phyloP scores from a whole-genome alignment of 495 filamentous ascomycete species.

The Pyronema omphalodes region DNA sequence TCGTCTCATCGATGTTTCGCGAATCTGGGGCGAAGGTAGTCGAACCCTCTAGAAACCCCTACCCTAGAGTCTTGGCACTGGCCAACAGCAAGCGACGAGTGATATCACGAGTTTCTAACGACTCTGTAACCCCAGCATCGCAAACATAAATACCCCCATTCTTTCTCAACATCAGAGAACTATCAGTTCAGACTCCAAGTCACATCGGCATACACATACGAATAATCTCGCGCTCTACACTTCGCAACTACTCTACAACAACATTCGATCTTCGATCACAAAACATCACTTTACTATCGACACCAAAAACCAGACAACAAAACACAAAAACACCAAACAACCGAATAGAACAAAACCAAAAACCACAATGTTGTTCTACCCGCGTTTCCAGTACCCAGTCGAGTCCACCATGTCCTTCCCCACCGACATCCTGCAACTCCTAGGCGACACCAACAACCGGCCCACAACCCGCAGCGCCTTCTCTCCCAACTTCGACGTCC shows the following conservation, averaged over 20 bases:
- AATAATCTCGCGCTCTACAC: background rate
- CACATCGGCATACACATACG: background rate
- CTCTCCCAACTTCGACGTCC: slow-evolving; percentile 62
- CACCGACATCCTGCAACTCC: slow-evolving; percentile 1
- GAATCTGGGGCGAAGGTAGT: background rate
- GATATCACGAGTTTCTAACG: background rate
- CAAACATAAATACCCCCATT: slow-evolving; percentile 1
- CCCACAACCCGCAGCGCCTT: slow-evolving; percentile 29
- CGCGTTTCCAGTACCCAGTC: background rate
- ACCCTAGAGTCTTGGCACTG: background rate
- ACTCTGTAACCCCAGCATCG: background rate
- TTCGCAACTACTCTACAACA: background rate
- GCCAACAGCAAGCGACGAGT: background rate
- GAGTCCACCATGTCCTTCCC: background rate
- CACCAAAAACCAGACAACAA: background rate
- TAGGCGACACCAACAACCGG: slow-evolving; percentile 2
- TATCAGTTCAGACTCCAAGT: background rate
- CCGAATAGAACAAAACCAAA: background rate
- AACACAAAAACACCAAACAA: too few species aligned
- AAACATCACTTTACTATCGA: background rate
- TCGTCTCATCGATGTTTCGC: too few species aligned
- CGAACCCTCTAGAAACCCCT: background rate
- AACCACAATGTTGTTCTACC: background rate
- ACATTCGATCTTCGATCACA: background rate
- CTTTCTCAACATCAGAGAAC: background rate